phyloP scores from a whole-genome alignment of 257 asterid species.

The Verbena officinalis region DNA sequence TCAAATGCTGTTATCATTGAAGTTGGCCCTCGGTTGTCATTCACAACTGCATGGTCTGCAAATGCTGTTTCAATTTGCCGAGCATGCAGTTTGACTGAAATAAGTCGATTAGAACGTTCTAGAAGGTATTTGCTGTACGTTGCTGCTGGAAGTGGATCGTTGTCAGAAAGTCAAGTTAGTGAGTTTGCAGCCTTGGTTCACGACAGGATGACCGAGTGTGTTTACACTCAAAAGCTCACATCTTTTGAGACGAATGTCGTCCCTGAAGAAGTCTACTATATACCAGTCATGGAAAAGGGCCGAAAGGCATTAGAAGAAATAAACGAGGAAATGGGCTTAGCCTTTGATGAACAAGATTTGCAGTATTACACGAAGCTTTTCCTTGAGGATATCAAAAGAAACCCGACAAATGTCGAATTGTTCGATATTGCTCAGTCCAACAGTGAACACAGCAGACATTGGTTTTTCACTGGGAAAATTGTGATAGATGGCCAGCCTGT shows the following conservation, averaged over 20 bases:
- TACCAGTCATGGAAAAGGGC: conserved; percentile 95
- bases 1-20: conserved; percentile 53
- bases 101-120: conserved; percentile 73
- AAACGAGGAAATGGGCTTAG: conserved; percentile 86
- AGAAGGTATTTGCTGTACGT: conserved; percentile 73
- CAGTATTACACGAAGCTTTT: conserved; percentile 86
- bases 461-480: conserved; percentile 92
- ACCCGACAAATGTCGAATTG: conserved; percentile 89
- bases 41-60: conserved; percentile 95
- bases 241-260: conserved; percentile 70
- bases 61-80: conserved; percentile 89
- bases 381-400: conserved; percentile 75
- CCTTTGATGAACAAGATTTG: conserved; percentile 92
- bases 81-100: conserved; percentile 80
- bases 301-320: conserved; percentile 87
- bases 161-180: conserved; percentile 57
- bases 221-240: conserved; percentile 65
- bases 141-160: conserved; percentile 48
- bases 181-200: conserved; percentile 84
- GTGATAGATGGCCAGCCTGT: conserved; percentile 74
- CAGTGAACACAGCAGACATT: conserved; percentile 96
- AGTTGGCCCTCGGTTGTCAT: conserved; percentile 91
- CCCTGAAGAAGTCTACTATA: conserved; percentile 69
- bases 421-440: conserved; percentile 98
- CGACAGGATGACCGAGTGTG: conserved; percentile 93